Conservation (phyloP, 1,139 yeast species). For the Cylindricascospora bacillispora region DNA sequence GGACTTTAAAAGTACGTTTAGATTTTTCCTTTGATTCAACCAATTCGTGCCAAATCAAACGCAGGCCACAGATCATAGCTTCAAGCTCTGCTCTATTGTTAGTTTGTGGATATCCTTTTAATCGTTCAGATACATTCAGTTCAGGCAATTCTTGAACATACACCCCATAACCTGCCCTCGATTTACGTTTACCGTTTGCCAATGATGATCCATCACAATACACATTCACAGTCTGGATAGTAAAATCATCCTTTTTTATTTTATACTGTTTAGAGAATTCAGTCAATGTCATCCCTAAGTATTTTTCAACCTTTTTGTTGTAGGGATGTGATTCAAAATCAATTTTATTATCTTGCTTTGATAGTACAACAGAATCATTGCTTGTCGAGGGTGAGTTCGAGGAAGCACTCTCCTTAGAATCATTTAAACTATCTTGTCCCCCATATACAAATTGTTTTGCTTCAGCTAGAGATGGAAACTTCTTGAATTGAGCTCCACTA, state of each 20-base stretch:
- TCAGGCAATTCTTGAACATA: constrained; percentile 46
- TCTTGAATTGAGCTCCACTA: constrained; percentile 42
- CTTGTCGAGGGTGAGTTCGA: not conserved
- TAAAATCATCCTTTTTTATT: not conserved
- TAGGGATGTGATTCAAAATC: constrained; percentile 14
- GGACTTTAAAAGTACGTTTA: constrained; percentile 29
- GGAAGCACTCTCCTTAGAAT: not conserved
- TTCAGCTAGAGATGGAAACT: constrained; percentile 34
- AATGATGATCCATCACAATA: constrained; percentile 67
- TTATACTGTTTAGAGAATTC: constrained; percentile 6
- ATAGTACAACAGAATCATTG: not conserved
- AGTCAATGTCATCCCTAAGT: constrained; percentile 14
- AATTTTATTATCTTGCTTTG: not conserved
- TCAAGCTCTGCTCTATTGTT: constrained; percentile 72
- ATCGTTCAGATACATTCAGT: constrained; percentile 42
- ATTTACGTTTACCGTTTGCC: constrained; percentile 35
- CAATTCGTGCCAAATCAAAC: constrained; percentile 28
- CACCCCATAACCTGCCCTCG: constrained; percentile 62
- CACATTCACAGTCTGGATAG: constrained; percentile 17
- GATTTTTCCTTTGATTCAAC: constrained; percentile 19
- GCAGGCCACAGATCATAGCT: constrained; percentile 50
- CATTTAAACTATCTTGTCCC: not conserved
- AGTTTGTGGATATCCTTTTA: constrained; percentile 41
- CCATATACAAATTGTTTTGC: constrained; percentile 31
- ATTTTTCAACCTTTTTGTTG: constrained; percentile 30